Conservation (phyloP, 78 protist species). For the Dictyostelium capitatum region DNA sequence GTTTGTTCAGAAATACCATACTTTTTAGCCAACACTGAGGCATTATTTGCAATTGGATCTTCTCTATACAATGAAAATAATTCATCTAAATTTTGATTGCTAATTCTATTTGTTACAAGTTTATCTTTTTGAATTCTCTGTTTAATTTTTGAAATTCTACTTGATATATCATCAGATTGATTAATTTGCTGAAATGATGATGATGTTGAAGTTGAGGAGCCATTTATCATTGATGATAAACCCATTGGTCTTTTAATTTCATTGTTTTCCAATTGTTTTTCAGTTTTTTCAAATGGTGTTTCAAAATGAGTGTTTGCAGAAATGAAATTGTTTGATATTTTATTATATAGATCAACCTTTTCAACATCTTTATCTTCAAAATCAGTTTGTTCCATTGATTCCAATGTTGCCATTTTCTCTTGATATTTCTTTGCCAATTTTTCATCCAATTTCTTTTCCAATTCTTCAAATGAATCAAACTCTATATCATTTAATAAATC, state of each 20-base stretch:
- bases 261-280: not conserved
- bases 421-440: not conserved
- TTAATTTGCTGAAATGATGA: not conserved
- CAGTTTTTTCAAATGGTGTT: not conserved
- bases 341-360: not conserved
- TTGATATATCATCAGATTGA: conserved; percentile 10
- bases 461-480: conserved; percentile 15
- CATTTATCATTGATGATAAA: not conserved
- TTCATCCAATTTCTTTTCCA: conserved; percentile 2
- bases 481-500: conserved; percentile 2
- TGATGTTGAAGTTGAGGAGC: no score
- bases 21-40: not conserved
- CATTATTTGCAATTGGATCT: conserved; percentile 3
- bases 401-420: not conserved
- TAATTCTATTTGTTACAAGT: not conserved
- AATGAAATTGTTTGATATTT: not conserved
- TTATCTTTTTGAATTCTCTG: conserved; percentile 32
- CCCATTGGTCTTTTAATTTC: not conserved
- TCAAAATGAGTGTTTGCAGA: not conserved
- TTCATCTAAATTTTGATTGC: not conserved
- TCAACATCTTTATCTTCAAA: not conserved
- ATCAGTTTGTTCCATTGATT: not conserved
- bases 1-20: not conserved
- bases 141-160: conserved; percentile 45
- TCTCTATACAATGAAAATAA: conserved; percentile 30